Evolutionary conservation across 352 stramenopile species (phyloP), one percentile per base, ranked within the genome.

Genomic region (Peronospora tabacina): DNA sequence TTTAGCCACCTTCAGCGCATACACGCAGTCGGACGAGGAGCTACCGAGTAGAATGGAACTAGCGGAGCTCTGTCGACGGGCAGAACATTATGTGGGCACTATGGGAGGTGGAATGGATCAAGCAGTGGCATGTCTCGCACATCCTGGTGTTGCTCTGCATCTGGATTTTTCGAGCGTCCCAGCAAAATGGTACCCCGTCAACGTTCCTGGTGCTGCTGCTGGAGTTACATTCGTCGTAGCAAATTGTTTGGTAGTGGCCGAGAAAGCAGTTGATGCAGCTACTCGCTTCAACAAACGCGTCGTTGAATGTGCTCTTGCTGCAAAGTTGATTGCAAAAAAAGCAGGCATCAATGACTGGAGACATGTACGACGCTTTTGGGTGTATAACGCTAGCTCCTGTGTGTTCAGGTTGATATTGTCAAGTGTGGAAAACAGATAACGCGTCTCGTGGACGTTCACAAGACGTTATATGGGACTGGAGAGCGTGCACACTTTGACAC

Each of bases 51-150:
- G 71, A 41, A 38, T 45, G 8, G 59, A 75, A 24, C 47, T 94
- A 12, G 84, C 78, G 2, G 65, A 87, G 6, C 39, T 69, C 0
- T 84, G 79, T 51, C 66, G 73, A 11, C 43, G 41, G 22, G 66
- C 75, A 3, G 84, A 95, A 55, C 70, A 72, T 26, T 66, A 70
- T 33, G 67, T 92, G 11, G 84, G 80, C 3, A 90, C 76, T 0
- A 78, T 90, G 62, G 75, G 82, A 42, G 84, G 82, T 24, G 82
- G 84, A 15, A 95, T 93, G 84, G 84, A 95, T 53, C 84, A 95
- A 48, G 66, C 82, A 1, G 69, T 82, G 24, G 72, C 63, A 38
- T 86, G 75, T 52, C 58, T 90, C 22, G 72, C 67, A 4, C 54
- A 63, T n/a, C 37, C 38, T 17, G 70, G 81, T 10, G 50, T 59